Base-by-base conservation (phyloP, 2,329 filamentous ascomycete genomes). In the Hymenoscyphus salicellus region DNA sequence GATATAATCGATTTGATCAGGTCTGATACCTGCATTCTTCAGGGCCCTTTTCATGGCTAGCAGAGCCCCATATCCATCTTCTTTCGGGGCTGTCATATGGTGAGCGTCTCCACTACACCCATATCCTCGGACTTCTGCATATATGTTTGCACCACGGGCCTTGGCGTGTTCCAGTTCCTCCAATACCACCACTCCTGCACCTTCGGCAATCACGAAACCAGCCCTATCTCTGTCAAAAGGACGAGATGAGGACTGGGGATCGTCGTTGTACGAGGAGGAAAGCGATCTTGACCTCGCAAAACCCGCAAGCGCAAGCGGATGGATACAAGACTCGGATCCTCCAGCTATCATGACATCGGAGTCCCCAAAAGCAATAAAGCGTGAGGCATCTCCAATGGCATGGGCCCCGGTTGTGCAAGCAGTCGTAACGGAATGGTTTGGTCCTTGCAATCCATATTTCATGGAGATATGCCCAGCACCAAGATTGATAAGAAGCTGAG, bases 331-430 rank as follows among this genome's bases (percentile, higher is more conserved):
- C 78, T 99, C 95, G 8, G 94, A 87, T 32, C 94, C 94, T 52
- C 95, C 95, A n/a, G 95, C 93, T 8, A 99, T 79, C 93, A 99
- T 98, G 62, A 98, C 89, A 76, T 97, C 85, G 56, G 94, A 94
- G 75, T 98, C 94, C 6, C 93, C 93, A 73, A 88, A 89, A n/a
- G 89, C 86, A 67, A 99, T 94, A 75, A 97, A 92, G 20, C 94
- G 87, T n/a, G 91, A 89, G 5, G 95, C 95, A 76, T 99, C 95
- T 20, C 94, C 95, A 59, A 99, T 89, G 1, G 93, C 93, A 79
- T 99, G 95, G 0, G 94, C 92, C 11, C 95, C 95, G 0, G 95
- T 99, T 0, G 95, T 98, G 76, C 95, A 99, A 64, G 95, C 95
- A 14, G 95, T 99, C 0, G 94, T 96, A 46, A 87, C 92, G 1